Conservation (phyloP, 2,329 filamentous ascomycete species). For the Aspergillus sp. region DNA sequence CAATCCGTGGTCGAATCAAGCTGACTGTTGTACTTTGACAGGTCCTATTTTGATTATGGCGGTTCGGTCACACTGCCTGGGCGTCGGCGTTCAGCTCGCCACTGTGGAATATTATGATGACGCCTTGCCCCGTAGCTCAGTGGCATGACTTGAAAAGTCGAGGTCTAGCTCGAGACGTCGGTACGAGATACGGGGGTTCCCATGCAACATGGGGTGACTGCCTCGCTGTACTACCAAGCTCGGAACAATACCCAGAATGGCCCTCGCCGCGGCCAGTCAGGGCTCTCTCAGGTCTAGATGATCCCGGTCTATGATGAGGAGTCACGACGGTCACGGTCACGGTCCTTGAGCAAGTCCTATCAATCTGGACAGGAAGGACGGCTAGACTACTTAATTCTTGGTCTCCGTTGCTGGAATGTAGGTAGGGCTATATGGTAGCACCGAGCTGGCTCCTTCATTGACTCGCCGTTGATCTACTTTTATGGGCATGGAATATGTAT, state of each 20-base stretch:
- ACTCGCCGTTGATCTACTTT: too few relatives aligned
- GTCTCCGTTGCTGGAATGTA: too few relatives aligned
- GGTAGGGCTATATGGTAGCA: too few relatives aligned
- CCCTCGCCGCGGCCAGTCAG: slow-evolving; percentile 50
- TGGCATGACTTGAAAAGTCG: slow-evolving; percentile 39
- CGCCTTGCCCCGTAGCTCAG: not conserved
- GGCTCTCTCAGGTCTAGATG: slow-evolving; percentile 50
- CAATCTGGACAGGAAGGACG: too few relatives aligned
- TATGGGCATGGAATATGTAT: too few relatives aligned
- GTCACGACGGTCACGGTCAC: too few relatives aligned
- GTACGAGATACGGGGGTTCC: slow-evolving; percentile 36
- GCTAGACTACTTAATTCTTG: not conserved
- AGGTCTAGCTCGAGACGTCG: slow-evolving; percentile 53
- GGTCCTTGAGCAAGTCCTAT: too few relatives aligned
- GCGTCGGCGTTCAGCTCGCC: not conserved
- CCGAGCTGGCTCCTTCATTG: too few relatives aligned
- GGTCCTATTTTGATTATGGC: slow-evolving; percentile 1
- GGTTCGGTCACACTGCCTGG: slow-evolving; percentile 7
- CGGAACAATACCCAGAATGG: slow-evolving; percentile 41
- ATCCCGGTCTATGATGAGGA: slow-evolving; percentile 43
- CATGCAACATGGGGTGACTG: slow-evolving; percentile 39
- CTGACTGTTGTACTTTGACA: slow-evolving; percentile 22
- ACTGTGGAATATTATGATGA: not conserved
- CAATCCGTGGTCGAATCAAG: slow-evolving; percentile 12
- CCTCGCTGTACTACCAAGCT: slow-evolving; percentile 43